Percentiles rank a stretch among this genome's conserved stretches.
These are phyloP conservation scores for Suillus hirtellus DNA, from an alignment of 768 basidiomycete species.

Conservation along the genomic window DNA sequence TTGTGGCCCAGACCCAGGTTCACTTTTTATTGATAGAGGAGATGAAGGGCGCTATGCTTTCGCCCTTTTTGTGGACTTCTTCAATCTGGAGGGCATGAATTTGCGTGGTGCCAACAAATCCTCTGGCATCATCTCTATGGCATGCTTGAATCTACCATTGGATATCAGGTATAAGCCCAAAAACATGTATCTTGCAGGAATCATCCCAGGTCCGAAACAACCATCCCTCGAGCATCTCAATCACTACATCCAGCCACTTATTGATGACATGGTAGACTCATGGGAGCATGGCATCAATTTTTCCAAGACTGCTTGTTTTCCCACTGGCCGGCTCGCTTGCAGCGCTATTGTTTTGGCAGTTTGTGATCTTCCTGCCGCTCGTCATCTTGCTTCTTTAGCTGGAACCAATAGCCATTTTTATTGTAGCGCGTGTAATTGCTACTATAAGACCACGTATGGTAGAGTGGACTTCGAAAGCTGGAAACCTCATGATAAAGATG, in stretches of 20 bases:
- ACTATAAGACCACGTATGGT: slow-evolving; percentile 6
- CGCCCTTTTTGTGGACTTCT: slow-evolving; percentile 18
- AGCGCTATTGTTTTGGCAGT: slow-evolving; percentile 25
- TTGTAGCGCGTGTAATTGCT: slow-evolving; percentile 32
- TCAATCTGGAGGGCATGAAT: neutral
- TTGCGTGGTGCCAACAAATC: neutral
- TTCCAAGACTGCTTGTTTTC: slow-evolving; percentile 15
- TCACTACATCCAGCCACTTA: slow-evolving; percentile 15
- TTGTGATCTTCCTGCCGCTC: slow-evolving; percentile 29
- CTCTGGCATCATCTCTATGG: neutral
- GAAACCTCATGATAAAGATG: slow-evolving; percentile 13
- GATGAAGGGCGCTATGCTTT: slow-evolving; percentile 11
- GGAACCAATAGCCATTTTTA: slow-evolving; percentile 21
- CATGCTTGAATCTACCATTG: neutral
- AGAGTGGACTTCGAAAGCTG: slow-evolving; percentile 15
- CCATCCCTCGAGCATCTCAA: slow-evolving; percentile 8
- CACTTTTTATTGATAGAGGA: slow-evolving; percentile 17
- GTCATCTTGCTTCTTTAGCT: slow-evolving; percentile 30
- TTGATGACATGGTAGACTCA: slow-evolving; percentile 18
- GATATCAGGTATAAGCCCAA: neutral
- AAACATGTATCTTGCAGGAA: neutral
- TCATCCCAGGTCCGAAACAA: neutral
- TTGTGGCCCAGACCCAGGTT: neutral
- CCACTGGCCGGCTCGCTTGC: slow-evolving; percentile 13
- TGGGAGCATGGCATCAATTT: slow-evolving; percentile 20